Evolutionary conservation across 202 grass and related monocot species (phyloP), one percentile per base, ranked within the genome.

Genomic region (Hordeum pubiflorum): DNA sequence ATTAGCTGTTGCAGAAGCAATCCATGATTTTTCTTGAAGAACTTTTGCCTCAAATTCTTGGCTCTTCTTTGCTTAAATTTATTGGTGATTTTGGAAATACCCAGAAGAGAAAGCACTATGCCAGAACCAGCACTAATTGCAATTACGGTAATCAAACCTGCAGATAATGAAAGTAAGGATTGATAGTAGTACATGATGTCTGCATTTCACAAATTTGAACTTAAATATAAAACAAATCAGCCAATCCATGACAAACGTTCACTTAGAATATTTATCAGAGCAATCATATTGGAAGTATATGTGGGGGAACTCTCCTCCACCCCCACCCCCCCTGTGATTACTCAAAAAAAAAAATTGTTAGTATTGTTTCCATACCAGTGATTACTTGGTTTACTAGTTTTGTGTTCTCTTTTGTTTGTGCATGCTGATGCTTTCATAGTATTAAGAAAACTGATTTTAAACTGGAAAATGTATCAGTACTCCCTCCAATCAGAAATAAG

Each of bases 1-100:
- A 86, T 83, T 1, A 91, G 58, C 3, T 91, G 84, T 43, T 89
- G 84, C 1, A 94, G 72, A 37, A 94, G 74, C 63, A 91, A 65
- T 32, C 92, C 92, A 63, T 82, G 89, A 7, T 94, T 94, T 86
- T 73, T 82, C 74, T 72, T 81, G 24, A 91, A 91, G 27, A 85
- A 82, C 9, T 50, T 75, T 4, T 86, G 63, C 31, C 50, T 79
- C 7, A 79, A 2, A 14, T 37, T 69, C 3, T 15, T 85, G 12
- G 18, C 59, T 13, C 50, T 91, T 79, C 2, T 1, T 23, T 52
- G 3, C n/a, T 86, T 86, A n/a, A 91, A 34, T 60, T 58, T 87
- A 0, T 60, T 78, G 2, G 1, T 36, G 24, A 84, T 48, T 21
- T 61, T 50, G 4, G 68, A 10, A 27, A 74, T 10, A 66, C 81